phyloP scores from a whole-genome alignment of 805 yeast species.

The Ogataea neopini region DNA sequence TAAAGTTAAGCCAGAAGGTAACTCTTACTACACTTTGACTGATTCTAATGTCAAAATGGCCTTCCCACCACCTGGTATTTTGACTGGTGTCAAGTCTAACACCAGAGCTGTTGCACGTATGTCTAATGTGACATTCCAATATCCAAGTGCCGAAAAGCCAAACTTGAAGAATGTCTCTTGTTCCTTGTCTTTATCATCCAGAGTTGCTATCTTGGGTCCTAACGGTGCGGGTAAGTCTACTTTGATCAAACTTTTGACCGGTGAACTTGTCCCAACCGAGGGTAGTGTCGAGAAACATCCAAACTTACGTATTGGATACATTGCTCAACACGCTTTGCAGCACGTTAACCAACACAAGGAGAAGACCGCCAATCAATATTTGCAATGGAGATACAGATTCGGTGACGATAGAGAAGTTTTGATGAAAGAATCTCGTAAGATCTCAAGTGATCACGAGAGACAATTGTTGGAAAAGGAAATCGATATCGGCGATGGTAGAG shows the following conservation, averaged over 20 bases:
- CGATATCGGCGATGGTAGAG: constrained; percentile 79
- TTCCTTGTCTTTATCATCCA: constrained; percentile 90
- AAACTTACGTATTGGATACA: constrained; percentile 95
- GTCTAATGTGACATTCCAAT: constrained; percentile 80
- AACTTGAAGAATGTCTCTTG: constrained; percentile 79
- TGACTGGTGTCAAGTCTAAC: constrained; percentile 94
- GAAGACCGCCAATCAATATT: constrained; percentile 94
- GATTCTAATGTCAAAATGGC: constrained; percentile 95
- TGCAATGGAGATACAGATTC: constrained; percentile 97
- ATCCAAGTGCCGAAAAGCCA: constrained; percentile 88
- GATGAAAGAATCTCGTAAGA: constrained; percentile 87
- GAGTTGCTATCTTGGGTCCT: constrained; percentile 96
- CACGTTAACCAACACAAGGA: constrained; percentile 97
- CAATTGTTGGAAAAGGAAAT: constrained; percentile 75
- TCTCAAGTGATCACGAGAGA: constrained; percentile 70
- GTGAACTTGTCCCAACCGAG: constrained; percentile 79
- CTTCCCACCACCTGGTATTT: constrained; percentile 97
- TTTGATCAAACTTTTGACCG: constrained; percentile 88
- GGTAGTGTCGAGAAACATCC: constrained; percentile 98
- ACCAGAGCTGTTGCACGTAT: constrained; percentile 81
- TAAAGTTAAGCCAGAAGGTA: constrained; percentile 91
- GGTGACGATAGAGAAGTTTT: constrained; percentile 98
- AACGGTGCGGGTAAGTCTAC: constrained; percentile 99
- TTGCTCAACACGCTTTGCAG: constrained; percentile 97
- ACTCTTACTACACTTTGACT: constrained; percentile 89